A percentile compares a stretch with the other conserved stretches of the same genome.
These are phyloP conservation scores for Aspergillus quadrilineatus DNA, from an alignment of 2,329 filamentous ascomycete genomes.

Conservation along the genomic window DNA sequence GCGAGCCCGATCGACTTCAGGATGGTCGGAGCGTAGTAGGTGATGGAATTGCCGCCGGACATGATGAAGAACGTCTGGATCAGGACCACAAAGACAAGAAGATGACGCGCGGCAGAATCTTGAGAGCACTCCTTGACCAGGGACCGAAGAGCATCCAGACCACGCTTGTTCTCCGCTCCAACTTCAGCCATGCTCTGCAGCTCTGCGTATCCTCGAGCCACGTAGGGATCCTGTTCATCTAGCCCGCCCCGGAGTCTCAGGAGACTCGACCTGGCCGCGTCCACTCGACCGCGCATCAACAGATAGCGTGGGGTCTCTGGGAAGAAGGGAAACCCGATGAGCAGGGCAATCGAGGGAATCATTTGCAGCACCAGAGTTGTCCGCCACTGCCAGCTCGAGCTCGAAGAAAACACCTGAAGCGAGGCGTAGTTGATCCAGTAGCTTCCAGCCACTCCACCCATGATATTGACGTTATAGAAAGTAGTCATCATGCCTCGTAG, in stretches of 20 bases:
- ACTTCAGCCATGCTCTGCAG: constrained; percentile 15
- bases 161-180: constrained; percentile 1
- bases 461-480: constrained; percentile 25
- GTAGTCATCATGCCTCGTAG: constrained; percentile 56
- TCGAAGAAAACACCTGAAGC: constrained; percentile 11
- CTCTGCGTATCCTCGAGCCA: constrained; percentile 18
- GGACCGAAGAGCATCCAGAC: constrained; percentile 5
- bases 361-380: constrained; percentile 19
- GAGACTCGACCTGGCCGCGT: constrained; percentile 23
- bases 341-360: constrained; percentile 22
- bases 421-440: constrained; percentile 26
- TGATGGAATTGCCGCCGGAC: constrained; percentile 25
- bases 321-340: constrained; percentile 23
- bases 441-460: constrained; percentile 21
- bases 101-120: constrained; percentile 21
- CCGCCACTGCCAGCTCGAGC: constrained; percentile 23
- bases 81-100: constrained; percentile 28
- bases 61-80: constrained; percentile 33
- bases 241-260: constrained; percentile 20
- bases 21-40: constrained; percentile 25
- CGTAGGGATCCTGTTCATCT: constrained; percentile 18
- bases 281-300: constrained; percentile 25
- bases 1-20: constrained; percentile 22
- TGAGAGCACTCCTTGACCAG: constrained; percentile 12
- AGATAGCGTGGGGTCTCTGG: constrained; percentile 29